Percentiles rank a stretch among this genome's conserved stretches.
Conservation (phyloP, 2,329 filamentous ascomycete genomes). For the Sporothrix globosa region DNA sequence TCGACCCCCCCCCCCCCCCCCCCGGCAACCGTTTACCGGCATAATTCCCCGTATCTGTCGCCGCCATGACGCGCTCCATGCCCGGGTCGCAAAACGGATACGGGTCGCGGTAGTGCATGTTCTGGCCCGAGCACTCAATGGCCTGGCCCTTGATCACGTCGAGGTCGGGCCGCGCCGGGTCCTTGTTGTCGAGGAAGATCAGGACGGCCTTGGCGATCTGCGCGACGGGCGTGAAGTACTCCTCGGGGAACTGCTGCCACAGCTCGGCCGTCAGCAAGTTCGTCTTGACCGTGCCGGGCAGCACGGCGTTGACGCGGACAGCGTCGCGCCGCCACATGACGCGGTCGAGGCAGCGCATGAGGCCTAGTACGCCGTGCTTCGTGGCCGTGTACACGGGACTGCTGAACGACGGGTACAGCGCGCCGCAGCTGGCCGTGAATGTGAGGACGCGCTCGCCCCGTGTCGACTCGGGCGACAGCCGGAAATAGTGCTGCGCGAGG, state of each 20-base stretch:
- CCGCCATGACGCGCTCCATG: constrained; percentile 28
- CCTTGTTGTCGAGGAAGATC: constrained; percentile 27
- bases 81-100: constrained; percentile 28
- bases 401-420: constrained; percentile 41
- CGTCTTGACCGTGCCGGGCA: constrained; percentile 43
- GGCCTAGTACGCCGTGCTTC: constrained; percentile 44
- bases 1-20: neutral
- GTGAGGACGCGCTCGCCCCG: constrained; percentile 38
- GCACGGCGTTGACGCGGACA: constrained; percentile 43
- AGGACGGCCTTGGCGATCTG: constrained; percentile 29
- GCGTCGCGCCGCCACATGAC: constrained; percentile 38
- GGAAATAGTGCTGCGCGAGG: constrained; percentile 50
- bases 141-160: constrained; percentile 25
- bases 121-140: constrained; percentile 30
- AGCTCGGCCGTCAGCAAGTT: constrained; percentile 40
- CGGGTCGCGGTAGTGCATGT: constrained; percentile 26
- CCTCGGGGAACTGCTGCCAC: constrained; percentile 42
- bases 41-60: constrained; percentile 33
- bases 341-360: constrained; percentile 43
- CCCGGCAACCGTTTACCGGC: too few relatives aligned
- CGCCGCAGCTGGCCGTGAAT: constrained; percentile 42
- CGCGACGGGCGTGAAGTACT: constrained; percentile 39
- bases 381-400: constrained; percentile 43
- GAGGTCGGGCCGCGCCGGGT: constrained; percentile 17
- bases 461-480: constrained; percentile 36